phyloP scores from a whole-genome alignment of 352 stramenopile genomes.

The Globisporangium spinosum region DNA sequence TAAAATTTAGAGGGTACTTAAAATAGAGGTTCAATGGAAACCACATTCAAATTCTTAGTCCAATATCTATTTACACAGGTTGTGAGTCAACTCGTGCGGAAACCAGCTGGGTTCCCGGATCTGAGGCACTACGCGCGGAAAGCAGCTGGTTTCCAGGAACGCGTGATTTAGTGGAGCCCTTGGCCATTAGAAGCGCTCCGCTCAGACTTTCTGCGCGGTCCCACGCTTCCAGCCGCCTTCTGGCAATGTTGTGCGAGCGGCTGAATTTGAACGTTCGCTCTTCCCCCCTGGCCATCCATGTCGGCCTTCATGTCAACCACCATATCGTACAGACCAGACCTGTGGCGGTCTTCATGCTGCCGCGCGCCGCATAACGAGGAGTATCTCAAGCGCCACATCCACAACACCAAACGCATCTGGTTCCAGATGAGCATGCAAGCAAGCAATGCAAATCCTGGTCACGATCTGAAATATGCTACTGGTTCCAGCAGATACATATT shows the following conservation, averaged over 20 bases:
- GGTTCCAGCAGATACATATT: not conserved
- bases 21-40: conserved; percentile 4
- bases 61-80: not conserved
- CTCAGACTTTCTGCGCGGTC: not conserved
- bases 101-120: conserved; percentile 1
- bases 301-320: not conserved
- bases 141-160: conserved; percentile 33
- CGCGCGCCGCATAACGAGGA: not conserved
- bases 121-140: not conserved
- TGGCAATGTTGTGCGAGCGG: not conserved
- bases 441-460: not conserved
- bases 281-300: not conserved
- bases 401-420: not conserved
- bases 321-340: not conserved
- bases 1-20: conserved; percentile 12
- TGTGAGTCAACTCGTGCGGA: not conserved
- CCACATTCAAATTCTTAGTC: not conserved
- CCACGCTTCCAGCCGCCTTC: not conserved
- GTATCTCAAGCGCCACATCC: not conserved
- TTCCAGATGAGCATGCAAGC: conserved; percentile 5
- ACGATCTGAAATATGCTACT: not conserved
- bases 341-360: not conserved
- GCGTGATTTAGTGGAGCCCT: not conserved
- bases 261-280: conserved; percentile 1
- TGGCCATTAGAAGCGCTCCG: not conserved